Base-by-base conservation (phyloP, 148 eudicot genomes). In the Salicornia ramosissima region DNA sequence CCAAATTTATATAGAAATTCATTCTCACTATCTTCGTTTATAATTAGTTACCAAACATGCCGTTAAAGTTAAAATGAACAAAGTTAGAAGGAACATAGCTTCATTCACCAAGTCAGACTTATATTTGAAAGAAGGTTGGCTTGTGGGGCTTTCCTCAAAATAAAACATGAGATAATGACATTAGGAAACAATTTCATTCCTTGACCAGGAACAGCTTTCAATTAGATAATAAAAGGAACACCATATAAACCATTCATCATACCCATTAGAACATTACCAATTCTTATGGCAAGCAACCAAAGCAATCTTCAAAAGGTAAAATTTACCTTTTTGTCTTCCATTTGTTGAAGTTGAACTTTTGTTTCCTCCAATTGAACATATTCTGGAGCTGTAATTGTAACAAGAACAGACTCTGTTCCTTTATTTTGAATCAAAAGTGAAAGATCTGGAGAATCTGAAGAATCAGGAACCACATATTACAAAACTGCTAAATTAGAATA, bases 361-460 rank as follows among this genome's bases (percentile, higher is more conserved):
- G 68, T 67, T 69, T 86, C 79, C 89, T 86, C 91, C 43, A 86
- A 80, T 60, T 67, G 80, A 69, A 90, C 97, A 81, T 74, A 85
- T 50, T 74, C 77, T 67, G 94, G 89, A 71, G 91, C 91, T n/a
- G 79, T 65, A 65, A 90, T 88, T 36, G 69, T 56, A 39, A 88
- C 80, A 55, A 31, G 78, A 14, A 85, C 76, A 57, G 84, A 67
- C 26, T 64, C 80, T 43, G 81, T 80, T 75, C 89, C 97, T 75
- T 77, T 86, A 79, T 90, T 90, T 78, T 81, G 89, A 79, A 90
- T 84, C 71, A 88, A 77, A 64, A 90, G 94, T 60, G 89, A 88
- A 61, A 90, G 89, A 25, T 85, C 85, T 39, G 94, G 93, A 72
- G 94, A 90, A 49, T 90, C 97, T 90, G 89, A 62, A 74, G 46